A percentile compares a stretch with the other conserved stretches of the same genome.
These are phyloP conservation scores for Erodium texanum DNA, from an alignment of 441 rosid species.

Conservation along the genomic window DNA sequence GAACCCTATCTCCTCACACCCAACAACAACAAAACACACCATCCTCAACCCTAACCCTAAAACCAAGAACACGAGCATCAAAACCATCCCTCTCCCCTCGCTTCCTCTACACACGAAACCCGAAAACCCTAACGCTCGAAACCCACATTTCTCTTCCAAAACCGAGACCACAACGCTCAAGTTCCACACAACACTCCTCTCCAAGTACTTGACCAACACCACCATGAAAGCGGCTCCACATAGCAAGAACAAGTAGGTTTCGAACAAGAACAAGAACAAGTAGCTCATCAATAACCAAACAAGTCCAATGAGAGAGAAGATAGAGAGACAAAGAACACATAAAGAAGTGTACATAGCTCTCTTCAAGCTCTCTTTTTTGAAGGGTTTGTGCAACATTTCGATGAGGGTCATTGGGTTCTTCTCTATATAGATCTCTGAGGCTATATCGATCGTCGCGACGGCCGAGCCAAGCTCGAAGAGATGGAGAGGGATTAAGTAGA, in stretches of 20 bases:
- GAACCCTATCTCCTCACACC: neutral
- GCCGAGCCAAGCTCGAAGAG: slow-evolving; percentile 20
- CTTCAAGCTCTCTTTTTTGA: slow-evolving; percentile 5
- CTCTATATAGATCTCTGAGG: slow-evolving; percentile 18
- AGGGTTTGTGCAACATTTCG: slow-evolving; percentile 11
- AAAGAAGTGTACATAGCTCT: slow-evolving; percentile 24
- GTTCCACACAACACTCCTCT: slow-evolving; percentile 39
- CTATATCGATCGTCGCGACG: slow-evolving; percentile 12
- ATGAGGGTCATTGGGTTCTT: slow-evolving; percentile 16
- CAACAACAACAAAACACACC: slow-evolving; percentile 6
- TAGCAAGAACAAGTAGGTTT: neutral
- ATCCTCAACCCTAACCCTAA: slow-evolving; percentile 24
- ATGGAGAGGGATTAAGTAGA: slow-evolving; percentile 22
- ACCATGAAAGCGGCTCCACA: slow-evolving; percentile 16
- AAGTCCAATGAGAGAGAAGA: slow-evolving; percentile 23
- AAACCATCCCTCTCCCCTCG: slow-evolving; percentile 18
- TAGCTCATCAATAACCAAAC: slow-evolving; percentile 24
- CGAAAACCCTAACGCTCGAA: slow-evolving; percentile 28
- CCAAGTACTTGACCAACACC: slow-evolving; percentile 24
- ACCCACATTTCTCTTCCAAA: slow-evolving; percentile 28
- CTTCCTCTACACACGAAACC: slow-evolving; percentile 23
- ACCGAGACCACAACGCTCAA: slow-evolving; percentile 34
- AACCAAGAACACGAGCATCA: slow-evolving; percentile 31
- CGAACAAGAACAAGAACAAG: no score
- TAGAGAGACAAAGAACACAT: slow-evolving; percentile 24